Percentiles rank a stretch among this genome's conserved stretches.
These are phyloP conservation scores for Lupinus albus DNA, from an alignment of 306 rosid genomes.

Conservation along the genomic window DNA sequence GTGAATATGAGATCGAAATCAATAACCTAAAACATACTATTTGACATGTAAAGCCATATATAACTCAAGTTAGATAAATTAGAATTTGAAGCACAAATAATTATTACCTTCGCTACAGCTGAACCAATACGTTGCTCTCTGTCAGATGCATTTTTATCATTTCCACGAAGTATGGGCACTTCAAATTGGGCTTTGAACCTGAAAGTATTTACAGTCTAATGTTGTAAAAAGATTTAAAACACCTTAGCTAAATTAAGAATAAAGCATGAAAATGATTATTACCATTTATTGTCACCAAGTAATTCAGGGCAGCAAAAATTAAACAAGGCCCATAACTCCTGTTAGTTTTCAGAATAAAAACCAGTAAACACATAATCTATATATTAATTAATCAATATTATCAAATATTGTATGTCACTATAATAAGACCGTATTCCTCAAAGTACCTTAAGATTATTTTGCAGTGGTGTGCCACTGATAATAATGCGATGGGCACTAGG, in stretches of 20 bases:
- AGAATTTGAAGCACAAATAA: constrained; percentile 26
- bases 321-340: constrained; percentile 97
- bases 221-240: background rate
- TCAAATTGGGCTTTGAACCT: constrained; percentile 85
- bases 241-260: constrained; percentile 33
- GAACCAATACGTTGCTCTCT: constrained; percentile 75
- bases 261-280: constrained; percentile 35
- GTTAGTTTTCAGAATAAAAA: constrained; percentile 36
- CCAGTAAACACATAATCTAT: constrained; percentile 19
- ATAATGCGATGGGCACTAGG: constrained; percentile 82
- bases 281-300: constrained; percentile 81
- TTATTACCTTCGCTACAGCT: constrained; percentile 70
- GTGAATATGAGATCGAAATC: background rate
- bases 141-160: constrained; percentile 78
- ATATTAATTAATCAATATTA: constrained; percentile 23
- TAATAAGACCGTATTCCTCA: background rate
- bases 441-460: constrained; percentile 87
- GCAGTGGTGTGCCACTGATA: constrained; percentile 90
- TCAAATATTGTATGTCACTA: constrained; percentile 6
- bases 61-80: constrained; percentile 19
- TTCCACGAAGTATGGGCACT: constrained; percentile 79
- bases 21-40: constrained; percentile 4
- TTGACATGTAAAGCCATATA: constrained; percentile 10
- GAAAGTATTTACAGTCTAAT: constrained; percentile 41
- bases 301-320: constrained; percentile 88